Conservation (phyloP, 305 asterid species). For the Solanum aculeatissimum region DNA sequence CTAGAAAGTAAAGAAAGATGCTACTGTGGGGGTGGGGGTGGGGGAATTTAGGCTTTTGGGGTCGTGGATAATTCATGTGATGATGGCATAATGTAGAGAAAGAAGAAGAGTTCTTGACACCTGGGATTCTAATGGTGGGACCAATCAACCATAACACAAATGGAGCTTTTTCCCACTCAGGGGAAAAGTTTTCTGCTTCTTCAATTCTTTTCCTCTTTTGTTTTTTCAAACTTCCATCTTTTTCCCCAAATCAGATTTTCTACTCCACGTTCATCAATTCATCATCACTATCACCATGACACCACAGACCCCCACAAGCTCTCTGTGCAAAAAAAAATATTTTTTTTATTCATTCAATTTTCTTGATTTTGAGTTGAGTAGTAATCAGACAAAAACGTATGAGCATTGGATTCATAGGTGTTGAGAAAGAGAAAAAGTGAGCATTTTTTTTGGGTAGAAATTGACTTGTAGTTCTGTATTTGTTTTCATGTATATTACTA, state of each 20-base stretch:
- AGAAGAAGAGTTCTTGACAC: not conserved
- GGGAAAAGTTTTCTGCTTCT: not conserved
- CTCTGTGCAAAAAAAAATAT: not conserved
- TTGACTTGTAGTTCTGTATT: not conserved
- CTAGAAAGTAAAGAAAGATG: constrained; percentile 41
- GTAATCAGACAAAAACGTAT: constrained; percentile 12
- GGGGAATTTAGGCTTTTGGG: not conserved
- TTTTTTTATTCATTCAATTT: not conserved
- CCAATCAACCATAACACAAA: constrained; percentile 2
- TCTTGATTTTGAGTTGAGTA: not conserved
- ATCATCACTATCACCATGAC: not conserved
- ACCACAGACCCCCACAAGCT: not conserved
- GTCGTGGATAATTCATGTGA: not conserved
- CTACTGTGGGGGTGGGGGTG: not conserved
- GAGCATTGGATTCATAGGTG: not conserved
- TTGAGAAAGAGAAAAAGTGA: not conserved
- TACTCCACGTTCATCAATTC: constrained; percentile 1
- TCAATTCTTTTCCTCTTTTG: not conserved
- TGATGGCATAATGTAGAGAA: constrained; percentile 9
- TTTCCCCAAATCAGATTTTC: not conserved
- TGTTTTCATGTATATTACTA: not conserved
- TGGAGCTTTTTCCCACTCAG: constrained; percentile 11
- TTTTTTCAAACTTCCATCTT: not conserved
- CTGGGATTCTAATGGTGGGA: constrained; percentile 13
- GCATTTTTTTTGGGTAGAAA: not conserved